Evolutionary conservation across 2,329 filamentous ascomycete genomes (phyloP), one percentile per base, ranked within the genome.

Genomic region (Aspergillus tamarii): DNA sequence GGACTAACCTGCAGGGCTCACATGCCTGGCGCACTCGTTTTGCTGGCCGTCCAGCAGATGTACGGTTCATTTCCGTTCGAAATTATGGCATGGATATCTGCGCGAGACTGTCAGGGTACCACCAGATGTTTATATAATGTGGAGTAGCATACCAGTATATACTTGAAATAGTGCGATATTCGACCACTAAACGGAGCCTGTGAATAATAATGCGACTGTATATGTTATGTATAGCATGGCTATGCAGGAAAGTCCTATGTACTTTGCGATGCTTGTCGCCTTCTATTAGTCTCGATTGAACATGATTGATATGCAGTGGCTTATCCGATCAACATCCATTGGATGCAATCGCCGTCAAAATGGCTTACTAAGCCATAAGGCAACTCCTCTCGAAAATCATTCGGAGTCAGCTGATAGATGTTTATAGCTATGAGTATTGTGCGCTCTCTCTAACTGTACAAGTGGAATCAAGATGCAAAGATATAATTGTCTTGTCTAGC

Each of bases 1-100:
- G 6, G 14, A 66, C 70, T 67, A 46, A 79, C 78, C 78, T 76
- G 73, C 78, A 81, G 48, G 78, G 78, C 66, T 81, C 78, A 68
- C 79, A 81, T 14, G 79, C 79, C 66, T 79, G 78, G 50, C 76
- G 73, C 7, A 78, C 77, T 55, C 78, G 72, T 63, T 78, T 78
- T 19, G 67, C 65, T 6, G 75, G 75, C 34, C 72, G 67, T 54
- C 73, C 73, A 39, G 67, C 21, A 56, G 66, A 63, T 50, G 63
- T 14, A 19, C 61, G 62, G 57, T 67, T 65, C 52, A 64, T 64
- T 39, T 36, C 23, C 8, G n/a, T 8, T 16, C 1, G 28, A 2
- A 16, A 7, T 34, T 53, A 34, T 26, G 10, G 21, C 2, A 54
- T 55, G 19, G 3, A 32, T 54, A 26, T n/a, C 28, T 54, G 16